These are phyloP conservation scores for Gloeopeniophorella convolvens DNA, from an alignment of 768 basidiomycete genomes.

Conservation along the genomic window DNA sequence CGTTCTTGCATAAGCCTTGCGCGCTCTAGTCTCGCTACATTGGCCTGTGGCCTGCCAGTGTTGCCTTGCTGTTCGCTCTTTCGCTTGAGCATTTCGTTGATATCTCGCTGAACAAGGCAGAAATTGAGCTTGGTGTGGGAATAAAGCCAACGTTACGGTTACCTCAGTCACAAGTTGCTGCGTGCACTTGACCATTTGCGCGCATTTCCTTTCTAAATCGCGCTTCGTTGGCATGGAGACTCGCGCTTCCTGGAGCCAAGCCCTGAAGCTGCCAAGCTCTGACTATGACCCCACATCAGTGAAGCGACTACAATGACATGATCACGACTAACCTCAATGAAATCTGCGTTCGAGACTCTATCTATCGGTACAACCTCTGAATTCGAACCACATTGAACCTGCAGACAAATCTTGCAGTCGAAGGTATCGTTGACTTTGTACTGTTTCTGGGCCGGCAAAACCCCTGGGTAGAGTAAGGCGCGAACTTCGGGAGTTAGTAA, in stretches of 20 bases:
- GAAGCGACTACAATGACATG: not conserved
- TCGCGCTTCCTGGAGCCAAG: constrained; percentile 41
- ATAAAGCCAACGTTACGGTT: constrained; percentile 15
- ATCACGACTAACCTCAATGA: constrained; percentile 47
- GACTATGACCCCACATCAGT: constrained; percentile 36
- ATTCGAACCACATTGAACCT: constrained; percentile 73
- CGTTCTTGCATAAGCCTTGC: constrained; percentile 65
- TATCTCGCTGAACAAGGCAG: constrained; percentile 58
- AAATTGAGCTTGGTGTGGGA: not conserved
- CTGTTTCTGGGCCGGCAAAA: constrained; percentile 49
- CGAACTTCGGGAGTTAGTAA: constrained; percentile 2
- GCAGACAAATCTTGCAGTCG: constrained; percentile 54
- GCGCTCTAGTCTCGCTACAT: constrained; percentile 45
- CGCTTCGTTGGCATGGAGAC: constrained; percentile 63
- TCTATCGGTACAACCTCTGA: constrained; percentile 66
- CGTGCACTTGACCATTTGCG: constrained; percentile 51
- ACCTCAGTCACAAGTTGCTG: constrained; percentile 73
- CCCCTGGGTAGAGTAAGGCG: constrained; percentile 32
- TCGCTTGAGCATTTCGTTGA: constrained; percentile 69
- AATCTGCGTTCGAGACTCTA: constrained; percentile 71
- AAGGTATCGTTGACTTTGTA: constrained; percentile 65
- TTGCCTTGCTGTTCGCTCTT: constrained; percentile 37
- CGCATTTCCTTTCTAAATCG: constrained; percentile 57
- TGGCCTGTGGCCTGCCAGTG: constrained; percentile 29
- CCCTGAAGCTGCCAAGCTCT: constrained; percentile 62